Evolutionary conservation across 73 alveolate species (phyloP), one percentile per base, ranked within the genome.

Genomic region (Paraurostyla sp.): DNA sequence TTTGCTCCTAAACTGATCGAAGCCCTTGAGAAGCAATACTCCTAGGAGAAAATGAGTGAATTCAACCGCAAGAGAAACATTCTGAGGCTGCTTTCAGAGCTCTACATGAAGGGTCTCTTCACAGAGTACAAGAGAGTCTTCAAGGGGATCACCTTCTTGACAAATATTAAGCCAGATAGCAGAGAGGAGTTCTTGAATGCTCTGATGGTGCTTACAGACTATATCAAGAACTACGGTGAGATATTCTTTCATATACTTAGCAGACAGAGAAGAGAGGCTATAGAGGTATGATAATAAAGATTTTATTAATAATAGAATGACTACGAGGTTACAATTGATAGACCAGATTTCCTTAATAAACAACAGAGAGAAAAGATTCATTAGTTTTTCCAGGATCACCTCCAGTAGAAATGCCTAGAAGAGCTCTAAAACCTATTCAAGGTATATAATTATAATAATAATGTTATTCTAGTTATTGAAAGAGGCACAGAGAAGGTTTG

Each of bases 91-190:
- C 32, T 80, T 51, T 57, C 87, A 41, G 94, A 89, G 57, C 57
- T 80, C 16, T 89, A 42, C 71, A 16, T 80, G 18, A 80, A 57
- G 42, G 94, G 94, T 13, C 33, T 89, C 0, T 30, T 80, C 41
- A 29, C 54, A 22, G 91, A 89, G 56, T 89, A 41, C 43, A 73
- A 73, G 83, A n/a, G 78, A 52, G 22, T 78, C 29, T 89, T 89
- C 42, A 69, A 89, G 59, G 29, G 80, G 20, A 83, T 89, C 0
- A 83, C 35, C 18, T 68, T 48, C 27, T 18, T 89, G 40, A 80
- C 49, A 27, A 33, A 71, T 56, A 63, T 29, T 20, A 13, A 49
- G 7, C 76, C 75, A 0, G 92, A 68, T 23, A 23, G 4, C 16
- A 41, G 23, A 20, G 92, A 83, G 42, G 84, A 83, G 48, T 69